Evolutionary conservation across 2,329 filamentous ascomycete genomes (phyloP).

Genomic region (Pestalotiopsis sp.): DNA sequence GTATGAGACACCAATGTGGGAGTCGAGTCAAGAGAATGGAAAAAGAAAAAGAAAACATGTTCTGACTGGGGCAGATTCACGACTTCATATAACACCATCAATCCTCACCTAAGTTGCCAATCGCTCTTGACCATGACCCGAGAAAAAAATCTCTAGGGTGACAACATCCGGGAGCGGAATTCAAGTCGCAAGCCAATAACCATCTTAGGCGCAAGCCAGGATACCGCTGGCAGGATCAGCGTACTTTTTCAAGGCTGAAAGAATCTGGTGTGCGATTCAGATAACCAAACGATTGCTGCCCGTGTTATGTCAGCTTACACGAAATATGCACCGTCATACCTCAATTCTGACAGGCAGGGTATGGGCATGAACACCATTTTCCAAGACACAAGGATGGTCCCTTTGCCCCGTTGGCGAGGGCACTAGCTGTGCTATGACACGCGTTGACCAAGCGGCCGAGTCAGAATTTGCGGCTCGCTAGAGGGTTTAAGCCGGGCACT

Average conservation of each 20-base stretch:
- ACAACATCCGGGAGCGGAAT: neutral
- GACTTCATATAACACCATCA: neutral
- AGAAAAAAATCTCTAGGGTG: neutral
- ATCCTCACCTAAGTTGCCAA: neutral
- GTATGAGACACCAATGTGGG: too few species aligned
- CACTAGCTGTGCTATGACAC: neutral
- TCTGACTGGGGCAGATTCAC: neutral
- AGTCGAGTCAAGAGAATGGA: too few species aligned
- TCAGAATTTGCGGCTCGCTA: neutral
- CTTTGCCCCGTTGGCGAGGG: neutral
- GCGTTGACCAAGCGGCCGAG: neutral
- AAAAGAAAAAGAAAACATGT: neutral
- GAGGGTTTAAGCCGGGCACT: neutral
- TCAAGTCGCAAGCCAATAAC: neutral
- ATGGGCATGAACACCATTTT: neutral
- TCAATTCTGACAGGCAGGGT: neutral
- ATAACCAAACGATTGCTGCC: neutral
- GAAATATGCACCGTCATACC: neutral
- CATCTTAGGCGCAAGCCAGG: neutral
- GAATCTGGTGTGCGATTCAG: neutral
- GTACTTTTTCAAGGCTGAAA: neutral
- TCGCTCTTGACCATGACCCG: too few species aligned
- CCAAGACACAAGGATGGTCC: neutral
- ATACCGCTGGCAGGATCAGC: neutral
- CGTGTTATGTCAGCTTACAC: neutral